Base-by-base conservation (phyloP, 2,329 filamentous ascomycete species). In the Microsporum ferrugineum region DNA sequence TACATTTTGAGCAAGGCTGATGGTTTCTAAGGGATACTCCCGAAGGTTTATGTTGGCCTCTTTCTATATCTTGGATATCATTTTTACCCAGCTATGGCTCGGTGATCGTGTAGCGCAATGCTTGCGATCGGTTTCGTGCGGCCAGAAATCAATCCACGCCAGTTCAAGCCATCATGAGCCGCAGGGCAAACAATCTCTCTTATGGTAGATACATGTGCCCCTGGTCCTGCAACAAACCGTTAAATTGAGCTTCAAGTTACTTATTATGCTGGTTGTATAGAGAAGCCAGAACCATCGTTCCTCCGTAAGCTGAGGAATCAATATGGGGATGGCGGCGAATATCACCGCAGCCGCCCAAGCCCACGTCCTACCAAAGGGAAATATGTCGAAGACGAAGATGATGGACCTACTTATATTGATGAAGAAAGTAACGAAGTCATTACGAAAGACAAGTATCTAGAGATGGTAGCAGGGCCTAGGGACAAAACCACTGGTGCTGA, bases 341-440 rank as follows among this genome's bases (percentile, higher is more conserved):
- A 60, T 61, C 74, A 73, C 51, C 70, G 75, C 23, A 71, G 75
- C 63, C 70, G 70, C 59, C 72, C 73, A 38, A 65, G 68, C 53
- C 67, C 69, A 23, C 72, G 72, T 49, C 72, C 74, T 38, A 70
- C 69, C 59, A 75, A 71, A 68, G 63, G 67, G 47, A 73, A 70
- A 61, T 67, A 71, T 38, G 66, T 72, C 41, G 67, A 72, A 6
- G 74, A 71, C 36, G 73, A 76, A 14, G 73, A 75, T 49, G 76
- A 78, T 47, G 74, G 69, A 7, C 76, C 76, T 43, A 76, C 73
- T 47, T 78, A 77, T 60, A 70, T 78, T 51, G 71, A 76, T 34
- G 76, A 76, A 65, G 71, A 73, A 34, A 76, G 73, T 63, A 75
- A 77, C 55, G 73, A 76, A 61, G 70, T 73, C 31, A 71, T 77